These are phyloP conservation scores for Clonostachys chloroleuca DNA, from an alignment of 2,329 filamentous ascomycete species.

Conservation along the genomic window DNA sequence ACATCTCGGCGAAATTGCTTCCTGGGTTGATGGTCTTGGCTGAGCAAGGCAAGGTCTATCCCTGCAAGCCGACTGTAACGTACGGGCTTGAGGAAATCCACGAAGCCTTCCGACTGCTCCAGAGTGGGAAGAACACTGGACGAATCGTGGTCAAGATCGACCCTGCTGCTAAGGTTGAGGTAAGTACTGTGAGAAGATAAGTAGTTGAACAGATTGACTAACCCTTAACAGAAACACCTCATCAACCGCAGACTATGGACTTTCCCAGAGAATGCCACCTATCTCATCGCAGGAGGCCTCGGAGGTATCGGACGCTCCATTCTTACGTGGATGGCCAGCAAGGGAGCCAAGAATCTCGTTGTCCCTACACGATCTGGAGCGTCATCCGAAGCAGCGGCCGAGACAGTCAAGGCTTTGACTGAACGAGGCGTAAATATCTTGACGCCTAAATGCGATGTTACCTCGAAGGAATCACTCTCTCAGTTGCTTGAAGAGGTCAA, in stretches of 20 bases:
- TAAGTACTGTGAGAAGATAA: slow-evolving; percentile 1
- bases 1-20: slow-evolving; percentile 19
- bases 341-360: slow-evolving; percentile 12
- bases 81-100: slow-evolving; percentile 20
- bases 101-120: slow-evolving; percentile 32
- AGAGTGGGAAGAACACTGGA: slow-evolving; percentile 29
- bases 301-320: slow-evolving; percentile 10
- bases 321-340: slow-evolving; percentile 3
- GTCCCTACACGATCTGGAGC: background rate
- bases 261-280: slow-evolving; percentile 5
- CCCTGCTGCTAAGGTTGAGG: slow-evolving; percentile 5
- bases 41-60: background rate
- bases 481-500: slow-evolving; percentile 2
- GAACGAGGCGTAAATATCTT: background rate
- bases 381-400: background rate
- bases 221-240: background rate
- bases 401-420: background rate
- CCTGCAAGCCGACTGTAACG: slow-evolving; percentile 1
- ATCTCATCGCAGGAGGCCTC: slow-evolving; percentile 12
- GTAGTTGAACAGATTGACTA: no score
- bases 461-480: background rate
- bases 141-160: slow-evolving; percentile 29
- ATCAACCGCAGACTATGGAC: background rate
- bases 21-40: slow-evolving; percentile 14
- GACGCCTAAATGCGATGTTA: background rate